Base-by-base conservation (phyloP, 2,329 filamentous ascomycete species). In the Juglanconis sp. region DNA sequence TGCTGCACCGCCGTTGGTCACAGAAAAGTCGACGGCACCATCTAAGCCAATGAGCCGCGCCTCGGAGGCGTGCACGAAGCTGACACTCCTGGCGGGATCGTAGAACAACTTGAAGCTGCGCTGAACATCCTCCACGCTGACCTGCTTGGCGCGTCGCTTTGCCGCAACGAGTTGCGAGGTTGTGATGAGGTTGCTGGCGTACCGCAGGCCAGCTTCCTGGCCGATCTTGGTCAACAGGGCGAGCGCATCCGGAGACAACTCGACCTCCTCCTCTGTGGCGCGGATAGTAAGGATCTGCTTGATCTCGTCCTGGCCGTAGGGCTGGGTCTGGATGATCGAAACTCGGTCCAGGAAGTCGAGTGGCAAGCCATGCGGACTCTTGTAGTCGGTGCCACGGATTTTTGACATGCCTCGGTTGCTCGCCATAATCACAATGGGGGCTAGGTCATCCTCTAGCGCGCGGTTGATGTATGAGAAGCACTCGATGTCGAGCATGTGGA, bases 401-500 rank as follows among this genome's bases (percentile, higher is more conserved):
- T 89, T 88, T 42, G 95, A 91, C 74, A 92, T 87, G 65, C 95
- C 95, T 62, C 95, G 85, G 79, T 99, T 99, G 82, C 91, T 96
- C 57, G 95, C 95, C 95, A 99, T 99, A 77, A 99, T 99, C 74
- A 99, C 93, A 65, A 99, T 93, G 44, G 95, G 95, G 1, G 95
- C 92, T 36, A 99, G 84, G 69, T 98, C 92, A 63, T 93, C 92
- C 77, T 99, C 95, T 49, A 99, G 82, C 1, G 95, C 95, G 56
- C 95, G 90, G 80, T 99, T 99, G 81, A 99, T 89, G 80, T 96
- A 99, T 49, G 92, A 96, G 81, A 96, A 99, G 80, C 94, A 98
- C 76, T 99, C 95, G 65, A 98, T 97, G 74, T 99, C 95, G 60
- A 99, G 90, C 94, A 99, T 98, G 81, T 99, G 95, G 5, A 99